phyloP scores from a whole-genome alignment of 257 asterid species.

The Solanum ossicruentum region DNA sequence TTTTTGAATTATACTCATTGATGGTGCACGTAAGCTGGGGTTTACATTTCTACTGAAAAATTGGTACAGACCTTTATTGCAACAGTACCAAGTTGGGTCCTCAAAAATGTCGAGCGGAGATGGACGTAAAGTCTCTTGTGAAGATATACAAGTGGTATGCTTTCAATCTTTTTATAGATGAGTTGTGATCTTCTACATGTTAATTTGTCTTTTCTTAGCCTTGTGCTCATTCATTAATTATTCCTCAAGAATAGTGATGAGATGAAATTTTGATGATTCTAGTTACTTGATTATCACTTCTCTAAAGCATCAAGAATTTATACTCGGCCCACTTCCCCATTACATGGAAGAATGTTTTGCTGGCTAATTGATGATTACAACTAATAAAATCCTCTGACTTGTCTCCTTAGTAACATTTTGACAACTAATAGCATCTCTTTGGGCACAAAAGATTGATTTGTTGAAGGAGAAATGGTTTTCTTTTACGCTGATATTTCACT shows the following conservation, averaged over 20 bases:
- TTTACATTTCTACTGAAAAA: neutral
- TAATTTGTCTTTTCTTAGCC: neutral
- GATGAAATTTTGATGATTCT: neutral
- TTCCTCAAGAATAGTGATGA: neutral
- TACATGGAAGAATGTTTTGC: neutral
- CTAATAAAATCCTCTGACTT: neutral
- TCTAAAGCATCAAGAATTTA: neutral
- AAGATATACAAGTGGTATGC: conserved; percentile 47
- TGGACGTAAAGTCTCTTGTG: conserved; percentile 29
- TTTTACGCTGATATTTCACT: neutral
- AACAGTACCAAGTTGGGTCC: neutral
- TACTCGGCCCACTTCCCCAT: neutral
- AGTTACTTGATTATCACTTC: neutral
- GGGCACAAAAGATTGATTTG: neutral
- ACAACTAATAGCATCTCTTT: neutral
- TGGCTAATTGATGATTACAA: neutral
- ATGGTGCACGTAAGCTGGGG: neutral
- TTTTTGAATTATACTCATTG: neutral
- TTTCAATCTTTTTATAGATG: neutral
- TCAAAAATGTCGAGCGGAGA: conserved; percentile 43
- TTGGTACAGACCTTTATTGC: neutral
- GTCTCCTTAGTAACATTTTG: neutral
- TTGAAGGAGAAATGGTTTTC: neutral
- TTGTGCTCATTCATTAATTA: neutral
- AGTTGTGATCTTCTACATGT: neutral